phyloP scores from a whole-genome alignment of 116 monocot genomes.

The Iris pallida region DNA sequence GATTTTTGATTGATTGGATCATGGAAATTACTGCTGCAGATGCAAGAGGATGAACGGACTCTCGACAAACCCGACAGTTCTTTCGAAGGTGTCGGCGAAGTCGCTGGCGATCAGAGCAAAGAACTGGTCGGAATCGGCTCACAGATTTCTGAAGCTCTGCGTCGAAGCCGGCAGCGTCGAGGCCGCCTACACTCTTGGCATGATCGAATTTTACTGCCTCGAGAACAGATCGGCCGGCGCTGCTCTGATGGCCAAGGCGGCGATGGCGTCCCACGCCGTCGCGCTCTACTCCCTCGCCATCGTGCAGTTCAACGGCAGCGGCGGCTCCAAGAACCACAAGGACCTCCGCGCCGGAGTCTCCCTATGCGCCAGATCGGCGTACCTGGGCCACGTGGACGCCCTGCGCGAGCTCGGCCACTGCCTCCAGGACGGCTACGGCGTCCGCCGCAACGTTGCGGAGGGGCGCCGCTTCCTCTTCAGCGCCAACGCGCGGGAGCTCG shows the following conservation, averaged over 20 bases:
- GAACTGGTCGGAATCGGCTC: constrained; percentile 34
- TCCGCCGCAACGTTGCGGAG: constrained; percentile 35
- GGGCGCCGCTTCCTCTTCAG: constrained; percentile 48
- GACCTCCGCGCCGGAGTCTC: constrained; percentile 49
- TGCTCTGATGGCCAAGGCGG: constrained; percentile 49
- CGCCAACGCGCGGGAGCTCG: constrained; percentile 44
- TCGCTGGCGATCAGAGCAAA: constrained; percentile 18
- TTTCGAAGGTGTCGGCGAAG: constrained; percentile 23
- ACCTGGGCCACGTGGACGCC: constrained; percentile 54
- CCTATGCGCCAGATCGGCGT: constrained; percentile 45
- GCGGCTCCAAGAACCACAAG: constrained; percentile 45
- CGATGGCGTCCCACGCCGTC: constrained; percentile 42
- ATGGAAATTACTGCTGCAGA: constrained; percentile 37
- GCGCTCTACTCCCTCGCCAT: constrained; percentile 53
- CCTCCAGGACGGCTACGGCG: constrained; percentile 70
- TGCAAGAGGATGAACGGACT: constrained; percentile 33
- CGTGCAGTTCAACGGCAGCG: constrained; percentile 74
- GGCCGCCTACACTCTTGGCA: constrained; percentile 33
- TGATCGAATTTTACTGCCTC: constrained; percentile 36
- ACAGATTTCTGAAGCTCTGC: constrained; percentile 27
- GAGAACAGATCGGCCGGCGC: constrained; percentile 27
- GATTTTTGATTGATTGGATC: constrained; percentile 39
- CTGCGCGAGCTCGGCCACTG: constrained; percentile 70
- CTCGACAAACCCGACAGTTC: constrained; percentile 15
- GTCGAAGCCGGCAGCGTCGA: constrained; percentile 37